These are phyloP conservation scores for Exophiala viscosa DNA, from an alignment of 2,329 filamentous ascomycete genomes.

Conservation along the genomic window DNA sequence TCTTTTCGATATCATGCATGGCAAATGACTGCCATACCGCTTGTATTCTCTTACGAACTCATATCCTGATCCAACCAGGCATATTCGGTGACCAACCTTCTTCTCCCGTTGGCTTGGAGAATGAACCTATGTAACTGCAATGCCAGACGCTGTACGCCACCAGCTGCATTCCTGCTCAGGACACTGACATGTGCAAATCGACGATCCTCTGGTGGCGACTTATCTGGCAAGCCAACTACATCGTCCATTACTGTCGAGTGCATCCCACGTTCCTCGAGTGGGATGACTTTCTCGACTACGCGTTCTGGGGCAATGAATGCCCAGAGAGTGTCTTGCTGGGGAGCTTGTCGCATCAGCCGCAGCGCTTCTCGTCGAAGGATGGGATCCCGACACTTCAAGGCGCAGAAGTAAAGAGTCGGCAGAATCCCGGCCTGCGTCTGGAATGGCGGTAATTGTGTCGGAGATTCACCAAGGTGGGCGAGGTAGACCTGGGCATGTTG, in stretches of 20 bases:
- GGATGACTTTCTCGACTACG: constrained; percentile 14
- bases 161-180: not conserved
- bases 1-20: constrained; percentile 51
- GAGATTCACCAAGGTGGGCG: not conserved
- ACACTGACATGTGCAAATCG: constrained; percentile 12
- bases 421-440: constrained; percentile 32
- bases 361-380: constrained; percentile 30
- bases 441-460: not conserved
- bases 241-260: not conserved
- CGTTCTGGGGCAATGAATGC: constrained; percentile 6
- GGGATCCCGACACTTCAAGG: constrained; percentile 34
- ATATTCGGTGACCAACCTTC: constrained; percentile 9
- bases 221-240: not conserved
- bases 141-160: constrained; percentile 7
- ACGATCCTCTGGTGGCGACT: constrained; percentile 11
- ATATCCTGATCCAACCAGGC: constrained; percentile 10
- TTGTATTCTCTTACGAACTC: constrained; percentile 25
- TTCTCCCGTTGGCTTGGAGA: not conserved
- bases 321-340: constrained; percentile 18
- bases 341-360: constrained; percentile 15
- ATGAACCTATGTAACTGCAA: constrained; percentile 8
- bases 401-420: constrained; percentile 35
- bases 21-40: constrained; percentile 64
- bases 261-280: constrained; percentile 9
- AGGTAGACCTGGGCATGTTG: constrained; percentile 10